A percentile compares a stretch with the other conserved stretches of the same genome.
phyloP scores from a whole-genome alignment of 2,329 filamentous ascomycete species.

The Aspergillus aculeatinus region DNA sequence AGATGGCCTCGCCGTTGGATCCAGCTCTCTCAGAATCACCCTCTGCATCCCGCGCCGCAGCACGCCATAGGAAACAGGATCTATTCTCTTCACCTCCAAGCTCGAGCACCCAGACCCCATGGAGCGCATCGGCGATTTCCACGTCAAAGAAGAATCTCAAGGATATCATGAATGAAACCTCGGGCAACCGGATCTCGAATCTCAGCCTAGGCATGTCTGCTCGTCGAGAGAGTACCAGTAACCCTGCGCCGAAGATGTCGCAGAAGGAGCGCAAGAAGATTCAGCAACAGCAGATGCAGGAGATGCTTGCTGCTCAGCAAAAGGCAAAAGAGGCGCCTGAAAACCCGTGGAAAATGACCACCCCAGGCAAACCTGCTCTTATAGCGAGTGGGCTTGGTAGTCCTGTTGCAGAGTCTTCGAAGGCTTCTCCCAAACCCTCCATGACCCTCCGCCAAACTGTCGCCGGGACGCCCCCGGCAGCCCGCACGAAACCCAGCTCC shows the following conservation, averaged over 20 bases:
- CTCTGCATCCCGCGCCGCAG: slow-evolving; percentile 21
- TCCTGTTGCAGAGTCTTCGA: slow-evolving; percentile 18
- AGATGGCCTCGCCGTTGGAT: slow-evolving; percentile 28
- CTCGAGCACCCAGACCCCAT: slow-evolving; percentile 46
- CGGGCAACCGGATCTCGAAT: slow-evolving; percentile 51
- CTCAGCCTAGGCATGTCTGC: slow-evolving; percentile 53
- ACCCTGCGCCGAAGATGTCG: slow-evolving; percentile 64
- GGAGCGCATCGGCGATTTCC: slow-evolving; percentile 55
- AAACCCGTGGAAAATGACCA: slow-evolving; percentile 64
- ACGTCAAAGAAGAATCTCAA: slow-evolving; percentile 69
- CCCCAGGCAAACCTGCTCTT: slow-evolving; percentile 17
- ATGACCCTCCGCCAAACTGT: slow-evolving; percentile 64
- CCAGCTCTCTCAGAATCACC: slow-evolving; percentile 25
- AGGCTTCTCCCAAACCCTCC: slow-evolving; percentile 44
- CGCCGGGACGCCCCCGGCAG: slow-evolving; percentile 43
- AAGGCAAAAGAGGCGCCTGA: slow-evolving; percentile 36
- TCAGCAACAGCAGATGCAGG: slow-evolving; percentile 63
- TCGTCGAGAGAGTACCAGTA: slow-evolving; percentile 42
- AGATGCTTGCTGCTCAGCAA: slow-evolving; percentile 34
- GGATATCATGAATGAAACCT: slow-evolving; percentile 70
- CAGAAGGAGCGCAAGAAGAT: slow-evolving; percentile 90
- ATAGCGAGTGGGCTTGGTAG: slow-evolving; percentile 36
- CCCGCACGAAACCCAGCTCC: slow-evolving; percentile 24
- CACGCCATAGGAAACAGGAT: slow-evolving; percentile 24
- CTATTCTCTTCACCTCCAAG: slow-evolving; percentile 23